phyloP scores from a whole-genome alignment of 192 early-diverging fungal species.

The Fimicolochytrium jonesii region DNA sequence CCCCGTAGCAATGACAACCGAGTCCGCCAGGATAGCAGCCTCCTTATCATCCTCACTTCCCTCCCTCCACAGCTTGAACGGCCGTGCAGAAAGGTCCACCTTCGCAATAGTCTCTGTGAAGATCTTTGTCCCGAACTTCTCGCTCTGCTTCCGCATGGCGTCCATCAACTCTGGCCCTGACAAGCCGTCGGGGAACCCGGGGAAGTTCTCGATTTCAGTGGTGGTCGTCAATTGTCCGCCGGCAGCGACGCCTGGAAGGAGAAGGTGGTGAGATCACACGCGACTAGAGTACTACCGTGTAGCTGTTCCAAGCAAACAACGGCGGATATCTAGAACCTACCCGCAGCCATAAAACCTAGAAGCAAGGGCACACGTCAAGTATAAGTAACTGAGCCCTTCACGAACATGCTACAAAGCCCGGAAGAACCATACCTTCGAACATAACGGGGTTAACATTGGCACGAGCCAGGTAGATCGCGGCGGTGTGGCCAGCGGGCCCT shows the following conservation, averaged over 20 bases:
- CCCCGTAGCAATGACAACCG: conserved; percentile 94
- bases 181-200: conserved; percentile 86
- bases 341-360: too few species aligned
- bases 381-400: too few species aligned
- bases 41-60: conserved; percentile 58
- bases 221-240: conserved; percentile 91
- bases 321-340: conserved; percentile 91
- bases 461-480: conserved; percentile 91
- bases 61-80: conserved; percentile 95
- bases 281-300: too few species aligned
- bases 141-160: conserved; percentile 72
- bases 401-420: too few species aligned
- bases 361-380: too few species aligned
- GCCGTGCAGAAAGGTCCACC: conserved; percentile 74
- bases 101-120: conserved; percentile 90
- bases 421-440: too few species aligned
- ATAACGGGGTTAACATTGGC: conserved; percentile 90
- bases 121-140: conserved; percentile 83
- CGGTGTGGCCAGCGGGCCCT: conserved; percentile 96
- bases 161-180: conserved; percentile 88
- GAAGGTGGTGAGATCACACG: too few species aligned
- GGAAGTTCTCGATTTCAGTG: conserved; percentile 83
- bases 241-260: too few species aligned
- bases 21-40: conserved; percentile 71
- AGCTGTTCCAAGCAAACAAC: too few species aligned